phyloP scores from a whole-genome alignment of 352 stramenopile species.

The Lagenidium sp. region DNA sequence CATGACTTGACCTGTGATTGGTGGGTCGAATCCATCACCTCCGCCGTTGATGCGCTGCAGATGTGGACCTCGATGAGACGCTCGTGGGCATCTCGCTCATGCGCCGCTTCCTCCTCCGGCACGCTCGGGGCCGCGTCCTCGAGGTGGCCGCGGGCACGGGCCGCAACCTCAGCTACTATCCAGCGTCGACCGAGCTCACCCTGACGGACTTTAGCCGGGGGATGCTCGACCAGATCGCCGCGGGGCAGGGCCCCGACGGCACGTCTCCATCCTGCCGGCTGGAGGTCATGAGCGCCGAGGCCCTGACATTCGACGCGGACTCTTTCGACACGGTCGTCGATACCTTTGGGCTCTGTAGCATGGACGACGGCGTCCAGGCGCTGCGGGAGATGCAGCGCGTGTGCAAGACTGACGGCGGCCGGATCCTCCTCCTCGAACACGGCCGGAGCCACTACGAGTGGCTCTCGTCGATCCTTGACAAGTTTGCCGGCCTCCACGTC shows the following conservation, averaged over 20 bases:
- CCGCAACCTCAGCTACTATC: conserved; percentile 91
- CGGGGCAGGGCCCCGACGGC: conserved; percentile 10
- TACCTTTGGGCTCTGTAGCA: conserved; percentile 95
- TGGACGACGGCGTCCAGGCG: conserved; percentile 89
- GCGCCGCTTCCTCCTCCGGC: conserved; percentile 66
- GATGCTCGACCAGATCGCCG: conserved; percentile 63
- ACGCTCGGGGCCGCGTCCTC: conserved; percentile 73
- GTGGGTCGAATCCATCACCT: not conserved
- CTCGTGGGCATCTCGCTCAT: conserved; percentile 76
- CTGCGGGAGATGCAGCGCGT: conserved; percentile 92
- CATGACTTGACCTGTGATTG: not conserved
- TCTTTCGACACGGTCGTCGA: conserved; percentile 94
- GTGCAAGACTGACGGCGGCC: conserved; percentile 58
- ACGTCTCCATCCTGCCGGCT: conserved; percentile 25
- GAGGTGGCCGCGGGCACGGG: conserved; percentile 94
- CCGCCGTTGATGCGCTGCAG: conserved; percentile 8
- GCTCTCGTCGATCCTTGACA: conserved; percentile 90
- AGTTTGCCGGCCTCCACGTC: conserved; percentile 87
- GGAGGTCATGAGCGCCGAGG: conserved; percentile 46
- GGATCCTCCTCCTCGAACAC: conserved; percentile 95
- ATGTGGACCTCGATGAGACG: conserved; percentile 71
- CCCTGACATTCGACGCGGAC: conserved; percentile 55
- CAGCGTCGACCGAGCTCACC: conserved; percentile 22
- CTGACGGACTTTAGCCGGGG: conserved; percentile 64
- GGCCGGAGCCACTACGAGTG: conserved; percentile 86